phyloP scores from a whole-genome alignment of 495 filamentous ascomycete species.

The Xylaria venustula region DNA sequence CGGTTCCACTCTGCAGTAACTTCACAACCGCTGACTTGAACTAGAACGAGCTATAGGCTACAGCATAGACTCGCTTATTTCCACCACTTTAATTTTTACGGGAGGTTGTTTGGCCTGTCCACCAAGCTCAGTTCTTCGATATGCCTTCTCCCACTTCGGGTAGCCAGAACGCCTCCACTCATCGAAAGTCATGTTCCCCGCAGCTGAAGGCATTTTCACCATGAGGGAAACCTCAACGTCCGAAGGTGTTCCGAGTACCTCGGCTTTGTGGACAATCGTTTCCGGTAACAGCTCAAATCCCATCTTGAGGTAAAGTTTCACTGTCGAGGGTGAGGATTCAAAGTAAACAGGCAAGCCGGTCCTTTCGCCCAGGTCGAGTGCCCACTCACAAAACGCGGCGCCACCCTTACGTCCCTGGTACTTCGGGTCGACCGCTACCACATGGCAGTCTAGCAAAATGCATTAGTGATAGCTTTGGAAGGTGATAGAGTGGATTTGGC shows the following conservation, averaged over 20 bases:
- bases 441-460: slow-evolving; percentile 26
- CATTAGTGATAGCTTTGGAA: background rate
- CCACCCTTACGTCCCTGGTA: slow-evolving; percentile 44
- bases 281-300: slow-evolving; percentile 30
- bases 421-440: slow-evolving; percentile 28
- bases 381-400: slow-evolving; percentile 40
- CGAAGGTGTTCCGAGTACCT: slow-evolving; percentile 20
- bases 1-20: no score
- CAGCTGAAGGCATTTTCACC: slow-evolving; percentile 27
- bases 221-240: slow-evolving; percentile 31
- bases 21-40: no score
- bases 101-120: background rate
- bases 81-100: background rate
- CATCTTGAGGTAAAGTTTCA: slow-evolving; percentile 27
- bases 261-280: slow-evolving; percentile 31
- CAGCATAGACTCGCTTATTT: slow-evolving; percentile 14
- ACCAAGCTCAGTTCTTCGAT: no score
- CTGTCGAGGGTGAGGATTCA: slow-evolving; percentile 27
- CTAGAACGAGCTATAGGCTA: no score
- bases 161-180: background rate
- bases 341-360: slow-evolving; percentile 38
- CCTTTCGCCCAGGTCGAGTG: slow-evolving; percentile 38
- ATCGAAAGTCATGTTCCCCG: slow-evolving; percentile 7
- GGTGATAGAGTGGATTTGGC: no score
- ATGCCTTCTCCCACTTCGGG: background rate